phyloP scores from a whole-genome alignment of 805 yeast genomes.

The Candida mattraensis region DNA sequence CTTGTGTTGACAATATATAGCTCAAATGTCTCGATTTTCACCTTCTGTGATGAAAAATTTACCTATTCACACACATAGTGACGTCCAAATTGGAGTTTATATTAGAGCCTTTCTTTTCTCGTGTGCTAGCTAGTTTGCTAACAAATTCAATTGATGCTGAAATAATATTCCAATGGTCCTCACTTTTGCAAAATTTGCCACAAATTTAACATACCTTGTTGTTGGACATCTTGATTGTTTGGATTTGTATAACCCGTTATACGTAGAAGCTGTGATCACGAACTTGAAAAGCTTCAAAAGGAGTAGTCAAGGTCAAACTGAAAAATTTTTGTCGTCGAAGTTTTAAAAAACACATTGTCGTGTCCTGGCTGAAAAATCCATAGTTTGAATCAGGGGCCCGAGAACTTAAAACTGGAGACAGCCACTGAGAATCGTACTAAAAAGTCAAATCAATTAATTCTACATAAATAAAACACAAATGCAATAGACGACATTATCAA shows the following conservation, averaged over 20 bases:
- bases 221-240: conserved; percentile 25
- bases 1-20: no score
- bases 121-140: no score
- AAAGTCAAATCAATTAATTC: not conserved
- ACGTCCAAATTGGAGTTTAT: no score
- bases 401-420: no score
- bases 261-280: no score
- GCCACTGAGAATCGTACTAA: no score
- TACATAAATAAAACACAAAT: conserved; percentile 5
- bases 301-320: conserved; percentile 9
- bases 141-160: not conserved
- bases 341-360: conserved; percentile 9
- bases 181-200: not conserved
- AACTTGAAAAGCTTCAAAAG: conserved; percentile 9
- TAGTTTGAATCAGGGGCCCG: not conserved
- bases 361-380: conserved; percentile 7
- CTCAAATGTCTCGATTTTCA: no score
- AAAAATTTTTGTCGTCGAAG: conserved; percentile 24
- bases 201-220: conserved; percentile 30
- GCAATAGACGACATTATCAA: no score
- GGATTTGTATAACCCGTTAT: no score
- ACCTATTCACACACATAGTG: no score
- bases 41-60: no score
- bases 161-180: not conserved
- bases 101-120: no score